These are phyloP conservation scores for Candida khao-thaluensis DNA, from an alignment of 805 yeast species.

Conservation along the genomic window DNA sequence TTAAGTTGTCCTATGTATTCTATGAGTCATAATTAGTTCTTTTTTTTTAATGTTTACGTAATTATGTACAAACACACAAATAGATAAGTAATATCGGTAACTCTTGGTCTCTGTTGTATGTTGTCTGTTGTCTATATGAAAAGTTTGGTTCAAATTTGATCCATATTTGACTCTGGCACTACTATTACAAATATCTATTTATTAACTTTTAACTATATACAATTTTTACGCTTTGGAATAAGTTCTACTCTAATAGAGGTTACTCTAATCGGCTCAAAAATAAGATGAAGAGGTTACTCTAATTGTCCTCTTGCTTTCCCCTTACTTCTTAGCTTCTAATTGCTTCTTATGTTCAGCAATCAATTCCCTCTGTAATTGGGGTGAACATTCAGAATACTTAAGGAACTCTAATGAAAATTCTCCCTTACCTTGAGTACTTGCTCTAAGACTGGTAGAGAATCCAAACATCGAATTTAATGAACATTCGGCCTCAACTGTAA, in stretches of 20 bases:
- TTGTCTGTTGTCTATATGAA: no score
- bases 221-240: no score
- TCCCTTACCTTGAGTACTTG: constrained; percentile 98
- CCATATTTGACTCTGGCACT: no score
- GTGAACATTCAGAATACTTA: constrained; percentile 86
- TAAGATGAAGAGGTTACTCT: neutral
- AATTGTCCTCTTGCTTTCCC: neutral
- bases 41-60: constrained; percentile 28
- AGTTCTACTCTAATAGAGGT: no score
- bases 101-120: no score
- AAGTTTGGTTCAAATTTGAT: no score
- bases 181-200: no score
- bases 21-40: constrained; percentile 20
- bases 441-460: constrained; percentile 91
- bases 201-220: no score
- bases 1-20: neutral
- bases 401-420: constrained; percentile 95
- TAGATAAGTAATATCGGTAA: constrained; percentile 13
- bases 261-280: no score
- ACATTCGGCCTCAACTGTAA: constrained; percentile 90
- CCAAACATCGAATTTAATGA: constrained; percentile 97
- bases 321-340: constrained; percentile 22
- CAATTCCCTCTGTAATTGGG: constrained; percentile 86
- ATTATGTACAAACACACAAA: constrained; percentile 20
- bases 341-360: constrained; percentile 68